Conservation (phyloP, 257 asterid genomes). For the Ehretia macrophylla region DNA sequence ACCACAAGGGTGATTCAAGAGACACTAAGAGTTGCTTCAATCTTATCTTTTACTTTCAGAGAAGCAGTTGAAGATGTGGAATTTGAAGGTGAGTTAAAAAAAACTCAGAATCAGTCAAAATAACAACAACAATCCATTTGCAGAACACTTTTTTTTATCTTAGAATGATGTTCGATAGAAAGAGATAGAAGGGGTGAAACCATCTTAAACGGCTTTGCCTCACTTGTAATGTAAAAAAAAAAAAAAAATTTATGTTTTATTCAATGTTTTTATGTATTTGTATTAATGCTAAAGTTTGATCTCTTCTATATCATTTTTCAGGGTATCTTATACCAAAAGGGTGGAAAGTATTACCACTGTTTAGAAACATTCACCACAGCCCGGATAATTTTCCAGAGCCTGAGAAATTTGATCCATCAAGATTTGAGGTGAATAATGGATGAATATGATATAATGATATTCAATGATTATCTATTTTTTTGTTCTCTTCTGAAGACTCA, state of each 20-base stretch:
- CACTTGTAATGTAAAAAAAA: too few relatives aligned
- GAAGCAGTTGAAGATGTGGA: slow-evolving; percentile 74
- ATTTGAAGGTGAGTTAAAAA: slow-evolving; percentile 43
- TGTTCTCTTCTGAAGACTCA: not conserved
- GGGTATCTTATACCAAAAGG: slow-evolving; percentile 66
- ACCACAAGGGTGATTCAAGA: slow-evolving; percentile 63
- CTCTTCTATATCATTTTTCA: slow-evolving; percentile 8
- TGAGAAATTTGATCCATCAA: slow-evolving; percentile 76
- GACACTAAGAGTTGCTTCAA: slow-evolving; percentile 64
- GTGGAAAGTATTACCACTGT: slow-evolving; percentile 76
- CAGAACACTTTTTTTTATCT: not conserved
- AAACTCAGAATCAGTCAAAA: not conserved
- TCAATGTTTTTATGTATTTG: not conserved
- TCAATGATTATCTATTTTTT: not conserved
- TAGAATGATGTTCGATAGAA: too few relatives aligned
- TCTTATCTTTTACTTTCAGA: slow-evolving; percentile 60
- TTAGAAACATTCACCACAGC: slow-evolving; percentile 65
- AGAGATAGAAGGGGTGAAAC: too few relatives aligned
- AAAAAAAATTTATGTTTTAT: not conserved
- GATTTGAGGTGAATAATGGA: slow-evolving; percentile 56
- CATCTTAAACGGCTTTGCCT: too few relatives aligned
- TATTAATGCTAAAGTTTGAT: not conserved
- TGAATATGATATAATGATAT: not conserved
- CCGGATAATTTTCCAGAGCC: slow-evolving; percentile 65
- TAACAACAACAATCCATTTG: not conserved